Evolutionary conservation across 257 asterid species (phyloP).

Genomic region (Jasminum sambac): DNA sequence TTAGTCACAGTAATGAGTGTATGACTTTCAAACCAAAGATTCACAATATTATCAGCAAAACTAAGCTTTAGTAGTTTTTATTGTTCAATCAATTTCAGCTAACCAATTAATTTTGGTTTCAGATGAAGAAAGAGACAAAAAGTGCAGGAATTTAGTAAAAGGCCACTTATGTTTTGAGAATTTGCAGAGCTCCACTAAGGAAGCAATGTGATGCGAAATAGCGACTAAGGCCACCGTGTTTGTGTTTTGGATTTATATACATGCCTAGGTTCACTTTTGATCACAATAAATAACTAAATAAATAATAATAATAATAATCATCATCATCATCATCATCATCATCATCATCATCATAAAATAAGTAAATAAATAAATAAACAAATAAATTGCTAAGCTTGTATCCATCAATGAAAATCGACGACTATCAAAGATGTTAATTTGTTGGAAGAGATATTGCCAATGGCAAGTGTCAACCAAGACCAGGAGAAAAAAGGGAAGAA

Average conservation of each 20-base stretch:
- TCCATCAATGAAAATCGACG: not conserved
- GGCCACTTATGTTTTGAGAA: not conserved
- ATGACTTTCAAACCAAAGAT: not conserved
- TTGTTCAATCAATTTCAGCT: not conserved
- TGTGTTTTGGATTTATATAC: not conserved
- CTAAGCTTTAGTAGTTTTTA: not conserved
- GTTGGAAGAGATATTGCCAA: not conserved
- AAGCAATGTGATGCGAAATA: not conserved
- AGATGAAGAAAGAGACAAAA: not conserved
- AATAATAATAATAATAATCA: not conserved
- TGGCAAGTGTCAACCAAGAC: not conserved
- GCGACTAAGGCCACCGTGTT: not conserved
- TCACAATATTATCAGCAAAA: not conserved
- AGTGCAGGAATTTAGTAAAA: not conserved
- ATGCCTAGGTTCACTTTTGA: conserved; percentile 4
- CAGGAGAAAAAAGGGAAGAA: too few relatives aligned
- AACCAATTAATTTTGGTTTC: not conserved
- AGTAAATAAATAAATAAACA: too few relatives aligned
- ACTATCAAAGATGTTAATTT: not conserved
- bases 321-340: too few relatives aligned
- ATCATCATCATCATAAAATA: too few relatives aligned
- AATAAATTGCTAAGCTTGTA: not conserved
- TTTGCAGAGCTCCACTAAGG: not conserved
- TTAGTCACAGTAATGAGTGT: not conserved
- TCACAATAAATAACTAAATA: not conserved